A percentile compares a stretch with the other conserved stretches of the same genome.
phyloP scores from a whole-genome alignment of 2,329 filamentous ascomycete genomes.

The Botrytis tulipae region DNA sequence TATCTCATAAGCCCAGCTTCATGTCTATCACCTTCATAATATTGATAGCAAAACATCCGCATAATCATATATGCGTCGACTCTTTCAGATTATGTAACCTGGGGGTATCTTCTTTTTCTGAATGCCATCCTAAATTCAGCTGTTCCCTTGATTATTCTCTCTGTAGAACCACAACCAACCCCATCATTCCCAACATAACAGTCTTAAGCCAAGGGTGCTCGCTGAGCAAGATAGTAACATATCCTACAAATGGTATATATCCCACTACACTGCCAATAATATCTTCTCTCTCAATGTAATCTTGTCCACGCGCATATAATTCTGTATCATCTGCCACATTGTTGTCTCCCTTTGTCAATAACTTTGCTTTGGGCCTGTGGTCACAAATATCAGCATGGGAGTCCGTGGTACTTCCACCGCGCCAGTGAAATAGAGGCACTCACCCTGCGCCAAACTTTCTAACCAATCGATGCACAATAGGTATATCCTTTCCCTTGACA shows the following conservation, averaged over 20 bases:
- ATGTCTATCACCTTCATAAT: background rate
- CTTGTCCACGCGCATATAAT: slow-evolving; percentile 80
- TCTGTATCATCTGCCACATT: slow-evolving; percentile 92
- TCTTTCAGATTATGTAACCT: slow-evolving; percentile 24
- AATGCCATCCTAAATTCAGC: background rate
- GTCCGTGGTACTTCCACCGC: background rate
- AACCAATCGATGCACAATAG: slow-evolving; percentile 92
- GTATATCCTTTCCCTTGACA: slow-evolving; percentile 84
- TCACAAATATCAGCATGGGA: background rate
- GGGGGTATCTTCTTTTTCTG: slow-evolving; percentile 30
- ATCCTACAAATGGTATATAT: slow-evolving; percentile 93
- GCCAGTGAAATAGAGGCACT: slow-evolving; percentile 31
- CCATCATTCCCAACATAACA: slow-evolving; percentile 92
- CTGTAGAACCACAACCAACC: slow-evolving; percentile 86
- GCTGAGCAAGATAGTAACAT: slow-evolving; percentile 92
- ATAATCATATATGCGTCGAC: background rate
- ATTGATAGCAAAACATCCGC: background rate
- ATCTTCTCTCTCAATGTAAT: slow-evolving; percentile 81
- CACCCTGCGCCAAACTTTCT: slow-evolving; percentile 65
- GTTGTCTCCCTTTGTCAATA: slow-evolving; percentile 97
- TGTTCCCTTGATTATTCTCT: slow-evolving; percentile 59
- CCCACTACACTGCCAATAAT: slow-evolving; percentile 91
- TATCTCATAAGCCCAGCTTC: background rate
- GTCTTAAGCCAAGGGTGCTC: slow-evolving; percentile 98
- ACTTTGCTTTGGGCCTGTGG: slow-evolving; percentile 56